These are phyloP conservation scores for Sclerotinia subarctica DNA, from an alignment of 2,329 filamentous ascomycete species.

Conservation along the genomic window DNA sequence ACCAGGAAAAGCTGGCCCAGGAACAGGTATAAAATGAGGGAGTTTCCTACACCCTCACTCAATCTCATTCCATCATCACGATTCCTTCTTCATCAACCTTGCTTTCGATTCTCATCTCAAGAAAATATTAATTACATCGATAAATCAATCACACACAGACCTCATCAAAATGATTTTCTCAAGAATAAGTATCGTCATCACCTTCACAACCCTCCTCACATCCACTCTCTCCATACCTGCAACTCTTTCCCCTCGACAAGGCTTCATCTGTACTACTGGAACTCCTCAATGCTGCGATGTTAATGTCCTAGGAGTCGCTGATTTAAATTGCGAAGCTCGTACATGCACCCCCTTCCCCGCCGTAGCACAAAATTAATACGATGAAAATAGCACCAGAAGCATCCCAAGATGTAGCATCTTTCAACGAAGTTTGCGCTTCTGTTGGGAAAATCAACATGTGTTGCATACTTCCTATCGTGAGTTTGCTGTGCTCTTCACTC, in stretches of 20 bases:
- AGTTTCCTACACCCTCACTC: neutral
- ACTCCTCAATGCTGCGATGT: constrained; percentile 58
- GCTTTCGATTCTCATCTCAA: neutral
- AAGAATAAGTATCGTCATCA: neutral
- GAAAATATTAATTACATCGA: neutral
- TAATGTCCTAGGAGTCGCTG: constrained; percentile 55
- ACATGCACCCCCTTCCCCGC: constrained; percentile 34
- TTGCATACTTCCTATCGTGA: constrained; percentile 51
- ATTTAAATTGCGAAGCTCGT: constrained; percentile 56
- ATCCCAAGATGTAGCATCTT: constrained; percentile 44
- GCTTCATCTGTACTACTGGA: constrained; percentile 23
- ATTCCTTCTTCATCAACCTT: neutral
- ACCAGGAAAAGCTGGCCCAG: neutral
- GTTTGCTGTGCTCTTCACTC: neutral
- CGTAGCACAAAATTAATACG: neutral
- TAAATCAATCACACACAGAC: neutral
- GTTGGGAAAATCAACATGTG: constrained; percentile 46
- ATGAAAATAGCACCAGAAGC: constrained; percentile 38
- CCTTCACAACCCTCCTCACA: constrained; percentile 32
- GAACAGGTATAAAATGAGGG: constrained; percentile 1
- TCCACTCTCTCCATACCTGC: constrained; percentile 33
- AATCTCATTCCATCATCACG: neutral
- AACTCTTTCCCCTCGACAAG: constrained; percentile 19
- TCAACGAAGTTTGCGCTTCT: constrained; percentile 31
- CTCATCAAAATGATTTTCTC: constrained; percentile 26